phyloP scores from a whole-genome alignment of 768 basidiomycete species.

The Hysterangium stoloniferum region DNA sequence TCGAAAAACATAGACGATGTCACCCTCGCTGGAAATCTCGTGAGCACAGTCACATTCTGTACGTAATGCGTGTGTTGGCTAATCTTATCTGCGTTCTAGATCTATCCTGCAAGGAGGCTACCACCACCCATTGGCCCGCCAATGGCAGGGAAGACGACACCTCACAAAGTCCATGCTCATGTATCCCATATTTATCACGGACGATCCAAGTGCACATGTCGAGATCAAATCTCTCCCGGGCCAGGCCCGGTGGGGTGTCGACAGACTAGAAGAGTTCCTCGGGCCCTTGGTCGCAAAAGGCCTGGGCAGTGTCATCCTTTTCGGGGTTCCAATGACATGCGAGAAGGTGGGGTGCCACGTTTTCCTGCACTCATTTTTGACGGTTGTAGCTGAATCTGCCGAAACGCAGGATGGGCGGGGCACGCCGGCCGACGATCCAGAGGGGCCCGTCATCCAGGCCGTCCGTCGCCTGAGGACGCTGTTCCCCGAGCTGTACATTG shows the following conservation, averaged over 20 bases:
- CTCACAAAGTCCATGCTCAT: constrained; percentile 93
- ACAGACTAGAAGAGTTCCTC: constrained; percentile 81
- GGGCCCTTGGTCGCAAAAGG: constrained; percentile 86
- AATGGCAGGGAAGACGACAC: constrained; percentile 76
- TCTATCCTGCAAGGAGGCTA: constrained; percentile 91
- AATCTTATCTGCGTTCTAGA: constrained; percentile 26
- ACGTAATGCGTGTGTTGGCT: neutral
- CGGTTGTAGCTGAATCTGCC: neutral
- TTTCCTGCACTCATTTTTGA: neutral
- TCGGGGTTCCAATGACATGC: constrained; percentile 83
- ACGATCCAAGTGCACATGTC: constrained; percentile 80
- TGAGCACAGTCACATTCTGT: neutral
- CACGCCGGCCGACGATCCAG: constrained; percentile 80
- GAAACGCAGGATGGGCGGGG: constrained; percentile 63
- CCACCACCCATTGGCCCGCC: constrained; percentile 81
- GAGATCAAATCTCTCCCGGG: constrained; percentile 74
- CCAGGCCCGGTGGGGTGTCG: constrained; percentile 92
- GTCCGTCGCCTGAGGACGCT: constrained; percentile 67
- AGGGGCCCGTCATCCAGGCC: constrained; percentile 92
- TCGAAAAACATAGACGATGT: neutral
- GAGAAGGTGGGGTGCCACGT: constrained; percentile 46
- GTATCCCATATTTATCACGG: constrained; percentile 98
- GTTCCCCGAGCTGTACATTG: constrained; percentile 84
- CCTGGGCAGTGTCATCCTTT: constrained; percentile 84
- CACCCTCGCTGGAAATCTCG: constrained; percentile 8